Evolutionary conservation across 2,329 filamentous ascomycete species (phyloP), one percentile per base, ranked within the genome.

Genomic region (Aplosporella prunicola): DNA sequence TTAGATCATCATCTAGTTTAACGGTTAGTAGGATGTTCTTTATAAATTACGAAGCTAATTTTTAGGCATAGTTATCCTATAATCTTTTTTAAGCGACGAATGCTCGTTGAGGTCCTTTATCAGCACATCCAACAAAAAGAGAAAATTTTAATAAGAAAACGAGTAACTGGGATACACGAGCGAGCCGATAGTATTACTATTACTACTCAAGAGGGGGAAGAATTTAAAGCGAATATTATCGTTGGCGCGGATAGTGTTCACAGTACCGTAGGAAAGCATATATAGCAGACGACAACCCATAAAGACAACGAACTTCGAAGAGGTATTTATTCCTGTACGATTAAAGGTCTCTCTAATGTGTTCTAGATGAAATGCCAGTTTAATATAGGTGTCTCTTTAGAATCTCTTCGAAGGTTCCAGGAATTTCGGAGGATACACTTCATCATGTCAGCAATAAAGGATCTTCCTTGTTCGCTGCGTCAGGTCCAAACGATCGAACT

Each of bases 41-140:
- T 10, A 5, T n/a, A 15, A 11, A 13, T 9, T 14, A 13, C 5
- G 17, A 5, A 9, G 4, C 20, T 24, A 9, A 31, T 18, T 15
- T 31, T 32, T 11, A 35, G 33, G 7, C 33, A 46, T 26, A 46
- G 47, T 2, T 41, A 41, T 16, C 32, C 32, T 10, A 41, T 36
- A 22, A 29, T 42, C 20, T 42, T 42, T 17, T 28, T 42, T 22
- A 22, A 42, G 29, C 35, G 40, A 9, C 32, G 33, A 13, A 41
- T 41, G 39, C 24, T 41, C 7, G 24, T 41, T 16, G 33, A 47
- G 35, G 45, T 45, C 7, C 31, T 57, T 2, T 49, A 51, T 20
- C 33, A 51, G 9, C 44, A 45, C 4, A 45, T 49, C 28, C 26
- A 44, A 10, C 45, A 52, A 18, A 48, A 51, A 13, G 32, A 41